Evolutionary conservation across 2,329 filamentous ascomycete species (phyloP), one percentile per base, ranked within the genome.

Genomic region (Aureobasidium uvarum): DNA sequence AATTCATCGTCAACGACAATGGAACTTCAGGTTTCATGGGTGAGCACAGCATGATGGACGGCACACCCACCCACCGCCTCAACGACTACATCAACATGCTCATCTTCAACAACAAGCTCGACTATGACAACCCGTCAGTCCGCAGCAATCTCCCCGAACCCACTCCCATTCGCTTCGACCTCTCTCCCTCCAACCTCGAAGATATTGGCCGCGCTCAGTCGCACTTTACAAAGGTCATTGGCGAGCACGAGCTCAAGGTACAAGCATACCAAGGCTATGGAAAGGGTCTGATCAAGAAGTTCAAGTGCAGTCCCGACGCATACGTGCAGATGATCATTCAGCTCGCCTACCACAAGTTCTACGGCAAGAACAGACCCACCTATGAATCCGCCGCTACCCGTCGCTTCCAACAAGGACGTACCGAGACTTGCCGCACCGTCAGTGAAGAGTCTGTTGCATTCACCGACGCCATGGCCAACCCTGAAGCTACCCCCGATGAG

Each of bases 41-140:
- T 74, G 95, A 99, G 81, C 95, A 99, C 84, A 96, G 91, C 73
- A 98, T 99, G 95, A 99, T 99, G 96, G 95, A 99, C 76, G 95
- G 96, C 69, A 99, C 95, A 7, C 93, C 96, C 1, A 99, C 96
- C 2, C 95, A 98, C 80, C 89, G 96, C 51, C 85, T 99, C 18
- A 99, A 97, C 78, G 95, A 99, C 83, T 95, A 92, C 74, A 85
- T 96, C 75, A 96, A 94, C 81, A 87, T 90, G 75, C 85, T 91
- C 74, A 97, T 98, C 77, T 93, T 96, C 80, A 89, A 89, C 81
- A 94, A 96, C 81, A 96, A 95, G 77, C 87, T 99, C 66, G 92
- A 97, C 78, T 91, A 97, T 75, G 89, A 89, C 67, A 85, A 92
- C 75, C 85, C 91, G 8, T 80, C 81, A 43, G 79, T 96, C 67